Percentiles rank a stretch among this genome's conserved stretches.
These are phyloP conservation scores for Cutaneotrichosporon arboriforme DNA, from an alignment of 1,284 basidiomycete genomes.

Conservation along the genomic window DNA sequence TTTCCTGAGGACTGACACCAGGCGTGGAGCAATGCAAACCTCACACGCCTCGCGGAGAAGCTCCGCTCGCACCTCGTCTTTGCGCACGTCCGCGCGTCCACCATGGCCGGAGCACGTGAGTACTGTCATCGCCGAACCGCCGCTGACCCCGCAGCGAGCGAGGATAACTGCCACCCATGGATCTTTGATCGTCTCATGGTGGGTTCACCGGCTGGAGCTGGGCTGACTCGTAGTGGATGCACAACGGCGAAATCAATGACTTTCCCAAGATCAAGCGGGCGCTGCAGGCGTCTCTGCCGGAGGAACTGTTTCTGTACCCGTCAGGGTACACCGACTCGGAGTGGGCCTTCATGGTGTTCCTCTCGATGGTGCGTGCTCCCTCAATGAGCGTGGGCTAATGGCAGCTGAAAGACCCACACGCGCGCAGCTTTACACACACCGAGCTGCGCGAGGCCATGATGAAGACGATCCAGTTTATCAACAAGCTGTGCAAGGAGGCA, in stretches of 20 bases:
- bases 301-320: conserved; percentile 76
- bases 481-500: conserved; percentile 66
- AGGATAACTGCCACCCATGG: conserved; percentile 94
- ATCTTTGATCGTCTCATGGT: conserved; percentile 83
- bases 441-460: conserved; percentile 68
- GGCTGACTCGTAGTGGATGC: conserved; percentile 69
- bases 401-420: conserved; percentile 73
- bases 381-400: conserved; percentile 3
- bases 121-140: conserved; percentile 1
- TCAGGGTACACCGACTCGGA: conserved; percentile 94
- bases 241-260: conserved; percentile 79
- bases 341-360: conserved; percentile 87
- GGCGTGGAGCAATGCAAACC: conserved; percentile 93
- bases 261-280: conserved; percentile 74
- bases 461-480: conserved; percentile 73
- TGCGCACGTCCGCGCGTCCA: conserved; percentile 87
- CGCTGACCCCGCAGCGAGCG: conserved; percentile 59
- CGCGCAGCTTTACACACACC: conserved; percentile 47
- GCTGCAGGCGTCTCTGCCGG: conserved; percentile 66
- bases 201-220: conserved; percentile 14
- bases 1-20: conserved; percentile 36
- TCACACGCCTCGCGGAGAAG: conserved; percentile 84
- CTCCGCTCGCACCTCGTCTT: conserved; percentile 90
- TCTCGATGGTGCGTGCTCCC: conserved; percentile 62
- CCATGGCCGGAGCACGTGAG: conserved; percentile 50